Conservation (phyloP, 129 eudicot species). For the Kitagawia praeruptora region DNA sequence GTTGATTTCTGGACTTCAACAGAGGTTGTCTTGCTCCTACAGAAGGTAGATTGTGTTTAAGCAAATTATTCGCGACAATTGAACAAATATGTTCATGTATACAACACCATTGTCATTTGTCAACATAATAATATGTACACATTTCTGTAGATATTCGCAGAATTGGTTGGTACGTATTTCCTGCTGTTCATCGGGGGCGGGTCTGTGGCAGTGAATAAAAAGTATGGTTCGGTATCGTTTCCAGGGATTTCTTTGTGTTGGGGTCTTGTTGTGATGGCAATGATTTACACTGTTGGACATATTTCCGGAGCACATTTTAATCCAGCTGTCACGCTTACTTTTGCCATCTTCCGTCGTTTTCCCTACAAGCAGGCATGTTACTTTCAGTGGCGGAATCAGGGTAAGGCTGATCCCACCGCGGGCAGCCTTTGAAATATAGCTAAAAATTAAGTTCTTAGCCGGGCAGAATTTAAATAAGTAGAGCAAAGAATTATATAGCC, state of each 20-base stretch:
- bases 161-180: constrained; percentile 50
- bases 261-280: constrained; percentile 53
- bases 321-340: constrained; percentile 58
- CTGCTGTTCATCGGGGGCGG: constrained; percentile 60
- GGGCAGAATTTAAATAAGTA: not conserved
- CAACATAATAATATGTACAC: not conserved
- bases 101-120: not conserved
- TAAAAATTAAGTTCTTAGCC: not conserved
- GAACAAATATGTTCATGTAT: too few relatives aligned
- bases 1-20: constrained; percentile 27
- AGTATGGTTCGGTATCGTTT: constrained; percentile 51
- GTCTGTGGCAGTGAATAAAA: constrained; percentile 50
- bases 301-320: constrained; percentile 54
- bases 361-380: constrained; percentile 39
- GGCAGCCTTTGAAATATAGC: not conserved
- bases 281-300: constrained; percentile 65
- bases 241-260: constrained; percentile 52
- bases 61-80: not conserved
- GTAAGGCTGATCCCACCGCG: not conserved
- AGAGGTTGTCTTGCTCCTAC: constrained; percentile 27
- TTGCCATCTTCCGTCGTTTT: constrained; percentile 49
- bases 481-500: not conserved
- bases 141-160: constrained; percentile 42
- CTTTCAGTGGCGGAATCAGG: not conserved
- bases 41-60: constrained; percentile 19